Percentiles rank a stretch among this genome's conserved stretches.
These are phyloP conservation scores for Rhododendron ovatum DNA, from an alignment of 148 eudicot genomes.

Conservation along the genomic window DNA sequence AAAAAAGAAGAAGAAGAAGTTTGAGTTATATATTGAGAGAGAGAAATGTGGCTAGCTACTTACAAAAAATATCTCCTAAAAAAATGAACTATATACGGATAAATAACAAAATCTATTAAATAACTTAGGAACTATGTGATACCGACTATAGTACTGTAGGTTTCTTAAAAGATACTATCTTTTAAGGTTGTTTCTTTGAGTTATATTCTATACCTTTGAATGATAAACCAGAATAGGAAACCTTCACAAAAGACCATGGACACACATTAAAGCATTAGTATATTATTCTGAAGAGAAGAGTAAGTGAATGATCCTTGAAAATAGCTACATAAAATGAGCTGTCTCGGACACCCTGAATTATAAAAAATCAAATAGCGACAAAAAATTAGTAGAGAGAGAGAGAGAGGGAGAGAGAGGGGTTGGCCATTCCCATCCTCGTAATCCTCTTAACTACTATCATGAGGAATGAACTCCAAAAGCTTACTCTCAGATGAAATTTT, in stretches of 20 bases:
- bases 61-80: neutral
- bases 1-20: neutral
- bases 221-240: neutral
- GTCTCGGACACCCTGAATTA: too few relatives aligned
- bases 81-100: neutral
- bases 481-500: neutral
- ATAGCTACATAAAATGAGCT: slow-evolving; percentile 13
- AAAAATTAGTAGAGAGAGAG: neutral
- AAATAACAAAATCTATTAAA: neutral
- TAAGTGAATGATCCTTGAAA: slow-evolving; percentile 1
- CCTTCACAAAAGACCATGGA: neutral
- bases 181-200: slow-evolving; percentile 12
- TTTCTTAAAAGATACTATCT: slow-evolving; percentile 5
- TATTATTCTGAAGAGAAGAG: neutral
- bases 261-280: neutral
- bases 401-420: neutral
- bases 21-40: neutral
- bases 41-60: neutral
- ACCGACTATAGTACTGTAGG: neutral
- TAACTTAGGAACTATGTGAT: neutral
- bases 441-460: neutral
- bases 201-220: neutral
- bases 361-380: neutral
- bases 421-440: neutral
- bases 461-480: slow-evolving; percentile 12